These are phyloP conservation scores for Colletotrichum somersetense DNA, from an alignment of 2,329 filamentous ascomycete species.

Conservation along the genomic window DNA sequence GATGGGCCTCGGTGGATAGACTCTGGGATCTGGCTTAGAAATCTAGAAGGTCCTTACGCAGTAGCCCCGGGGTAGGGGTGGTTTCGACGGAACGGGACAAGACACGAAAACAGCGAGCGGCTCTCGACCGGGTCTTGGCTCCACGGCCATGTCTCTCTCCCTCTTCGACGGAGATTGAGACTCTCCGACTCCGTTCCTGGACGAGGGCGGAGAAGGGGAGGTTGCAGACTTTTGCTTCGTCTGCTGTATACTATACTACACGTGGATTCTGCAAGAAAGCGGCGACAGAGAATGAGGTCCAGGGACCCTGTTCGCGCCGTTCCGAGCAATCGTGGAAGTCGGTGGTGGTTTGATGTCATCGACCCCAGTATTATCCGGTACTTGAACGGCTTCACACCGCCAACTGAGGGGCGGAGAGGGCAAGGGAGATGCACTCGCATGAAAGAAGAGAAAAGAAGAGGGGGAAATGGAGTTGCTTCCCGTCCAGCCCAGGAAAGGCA, in stretches of 20 bases:
- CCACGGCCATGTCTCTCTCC: not conserved
- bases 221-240: not conserved
- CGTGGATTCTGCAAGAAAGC: not conserved
- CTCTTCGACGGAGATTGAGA: slow-evolving; percentile 24
- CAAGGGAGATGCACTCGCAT: not conserved
- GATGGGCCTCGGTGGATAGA: slow-evolving; percentile 17
- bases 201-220: slow-evolving; percentile 12
- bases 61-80: slow-evolving; percentile 4
- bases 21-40: slow-evolving; percentile 32
- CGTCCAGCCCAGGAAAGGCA: not conserved
- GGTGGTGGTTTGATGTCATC: slow-evolving; percentile 35
- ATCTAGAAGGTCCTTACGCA: slow-evolving; percentile 11
- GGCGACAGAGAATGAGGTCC: not conserved
- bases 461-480: not conserved
- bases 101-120: not conserved
- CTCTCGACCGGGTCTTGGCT: not conserved
- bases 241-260: not conserved
- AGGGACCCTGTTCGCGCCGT: slow-evolving; percentile 15
- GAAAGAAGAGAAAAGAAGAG: not conserved
- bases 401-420: slow-evolving; percentile 12
- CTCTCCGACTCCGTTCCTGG: slow-evolving; percentile 6
- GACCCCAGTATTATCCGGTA: slow-evolving; percentile 36
- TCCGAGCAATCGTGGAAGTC: slow-evolving; percentile 26
- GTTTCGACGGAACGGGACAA: not conserved
- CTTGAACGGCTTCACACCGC: slow-evolving; percentile 33